These are phyloP conservation scores for Pythium grandisporangium DNA, from an alignment of 352 stramenopile species.

Conservation along the genomic window DNA sequence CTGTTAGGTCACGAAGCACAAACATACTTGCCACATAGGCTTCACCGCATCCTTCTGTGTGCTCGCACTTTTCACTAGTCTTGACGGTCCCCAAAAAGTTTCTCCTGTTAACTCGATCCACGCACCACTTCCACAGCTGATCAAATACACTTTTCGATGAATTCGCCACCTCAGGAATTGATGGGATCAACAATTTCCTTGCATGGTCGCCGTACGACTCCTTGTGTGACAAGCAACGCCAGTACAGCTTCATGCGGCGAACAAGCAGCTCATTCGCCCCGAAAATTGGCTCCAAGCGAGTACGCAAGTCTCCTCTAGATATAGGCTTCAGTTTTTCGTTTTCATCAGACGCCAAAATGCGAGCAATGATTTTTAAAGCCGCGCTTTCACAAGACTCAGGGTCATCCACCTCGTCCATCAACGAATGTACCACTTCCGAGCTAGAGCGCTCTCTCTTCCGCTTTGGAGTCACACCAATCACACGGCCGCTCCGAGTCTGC, in stretches of 20 bases:
- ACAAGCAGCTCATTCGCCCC: constrained; percentile 50
- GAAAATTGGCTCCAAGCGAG: constrained; percentile 34
- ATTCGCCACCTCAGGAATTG: constrained; percentile 37
- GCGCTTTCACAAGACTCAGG: no score
- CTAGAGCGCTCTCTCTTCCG: no score
- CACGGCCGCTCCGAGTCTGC: no score
- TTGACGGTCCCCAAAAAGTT: constrained; percentile 56
- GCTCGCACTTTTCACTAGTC: constrained; percentile 72
- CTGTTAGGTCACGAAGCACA: constrained; percentile 61
- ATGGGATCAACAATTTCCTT: constrained; percentile 27
- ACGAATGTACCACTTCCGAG: no score
- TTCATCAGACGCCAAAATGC: constrained; percentile 40
- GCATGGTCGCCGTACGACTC: constrained; percentile 9
- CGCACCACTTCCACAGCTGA: constrained; percentile 80
- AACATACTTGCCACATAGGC: constrained; percentile 86
- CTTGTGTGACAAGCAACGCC: constrained; percentile 46
- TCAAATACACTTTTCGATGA: constrained; percentile 50
- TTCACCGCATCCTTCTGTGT: constrained; percentile 78
- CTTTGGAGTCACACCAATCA: no score
- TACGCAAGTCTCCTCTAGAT: constrained; percentile 20
- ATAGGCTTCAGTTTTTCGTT: constrained; percentile 57
- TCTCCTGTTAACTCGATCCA: constrained; percentile 79
- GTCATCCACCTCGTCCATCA: no score
- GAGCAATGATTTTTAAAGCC: no score
- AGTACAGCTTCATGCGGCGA: constrained; percentile 82